Evolutionary conservation across 768 basidiomycete genomes (phyloP), one percentile per base, ranked within the genome.

Genomic region (Ephemerocybe angulata): DNA sequence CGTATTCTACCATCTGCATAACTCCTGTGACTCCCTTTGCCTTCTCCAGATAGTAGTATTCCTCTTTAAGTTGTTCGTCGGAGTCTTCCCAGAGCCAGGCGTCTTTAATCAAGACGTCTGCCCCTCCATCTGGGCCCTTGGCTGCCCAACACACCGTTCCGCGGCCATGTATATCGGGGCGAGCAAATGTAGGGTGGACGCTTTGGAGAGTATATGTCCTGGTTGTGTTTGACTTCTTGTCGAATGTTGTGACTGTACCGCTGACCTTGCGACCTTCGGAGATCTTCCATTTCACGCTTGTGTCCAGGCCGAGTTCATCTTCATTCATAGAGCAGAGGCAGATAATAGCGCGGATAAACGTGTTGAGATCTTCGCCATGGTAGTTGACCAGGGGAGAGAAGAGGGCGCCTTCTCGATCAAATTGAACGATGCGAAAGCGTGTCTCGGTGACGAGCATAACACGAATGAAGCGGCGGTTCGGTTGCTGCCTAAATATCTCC

Each of bases 351-450:
- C 52, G 12, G n/a, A 53, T 24, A 24, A 53, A 53, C n/a, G 22
- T 21, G 3, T 12, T 24, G 2, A 40, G 29, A 7, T 53, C 10
- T 31, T 53, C 10, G 41, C 37, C 30, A 12, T 54, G 53, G n/a
- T 47, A 4, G 30, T 48, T 27, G 44, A 47, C 13, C 31, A 21
- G 44, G 3, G 15, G 30, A 12, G 43, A 21, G 19, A 33, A 27
- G 19, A 48, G 30, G 1, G 29, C 33, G 15, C 53, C 53, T 21
- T 21, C 22, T 8, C 53, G 29, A 27, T 54, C 53, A 19, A 35
- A 54, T 12, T 54, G 53, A 17, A 54, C 8, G 17, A 54, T n/a
- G 4, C 53, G 53, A 27, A 48, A 21, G 19, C 22, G n/a, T 2
- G 12, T 38, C 22, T 27, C 25, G 11, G 44, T 48, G 22, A 54